phyloP scores from a whole-genome alignment of 1,284 basidiomycete genomes.

The Ustilago tritici region DNA sequence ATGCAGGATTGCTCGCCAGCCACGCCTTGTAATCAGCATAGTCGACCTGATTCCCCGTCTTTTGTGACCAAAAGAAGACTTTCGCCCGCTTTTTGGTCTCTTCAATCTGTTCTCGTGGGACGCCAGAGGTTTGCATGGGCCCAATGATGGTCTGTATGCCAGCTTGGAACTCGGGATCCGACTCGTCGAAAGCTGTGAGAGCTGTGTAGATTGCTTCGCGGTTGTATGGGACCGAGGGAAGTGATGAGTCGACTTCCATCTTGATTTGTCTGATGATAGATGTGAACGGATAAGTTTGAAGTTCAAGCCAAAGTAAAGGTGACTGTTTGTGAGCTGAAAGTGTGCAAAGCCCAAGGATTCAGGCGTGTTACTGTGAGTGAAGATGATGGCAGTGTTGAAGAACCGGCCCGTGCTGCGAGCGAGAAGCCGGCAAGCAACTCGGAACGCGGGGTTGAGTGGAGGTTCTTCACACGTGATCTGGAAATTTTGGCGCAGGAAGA shows the following conservation, averaged over 20 bases:
- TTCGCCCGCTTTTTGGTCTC: slow-evolving; percentile 48
- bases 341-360: no score
- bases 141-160: slow-evolving; percentile 55
- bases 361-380: neutral
- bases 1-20: slow-evolving; percentile 18
- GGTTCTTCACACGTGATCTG: slow-evolving; percentile 5
- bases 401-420: slow-evolving; percentile 2
- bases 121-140: slow-evolving; percentile 49
- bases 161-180: slow-evolving; percentile 45
- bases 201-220: slow-evolving; percentile 40
- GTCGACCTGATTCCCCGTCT: slow-evolving; percentile 43
- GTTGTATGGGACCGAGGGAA: slow-evolving; percentile 35
- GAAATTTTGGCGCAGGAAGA: slow-evolving; percentile 1
- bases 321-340: no score
- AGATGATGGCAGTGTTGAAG: neutral
- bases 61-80: slow-evolving; percentile 51
- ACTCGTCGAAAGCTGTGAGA: slow-evolving; percentile 32
- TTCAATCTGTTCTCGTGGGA: slow-evolving; percentile 41
- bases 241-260: slow-evolving; percentile 25
- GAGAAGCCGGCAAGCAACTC: slow-evolving; percentile 2
- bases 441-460: slow-evolving; percentile 9
- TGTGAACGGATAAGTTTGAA: no score
- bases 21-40: slow-evolving; percentile 44
- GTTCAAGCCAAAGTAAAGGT: no score
- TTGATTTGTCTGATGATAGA: neutral